Evolutionary conservation across 345 rosid species (phyloP), one percentile per base, ranked within the genome.

Genomic region (Cardamine chenopodiifolia): DNA sequence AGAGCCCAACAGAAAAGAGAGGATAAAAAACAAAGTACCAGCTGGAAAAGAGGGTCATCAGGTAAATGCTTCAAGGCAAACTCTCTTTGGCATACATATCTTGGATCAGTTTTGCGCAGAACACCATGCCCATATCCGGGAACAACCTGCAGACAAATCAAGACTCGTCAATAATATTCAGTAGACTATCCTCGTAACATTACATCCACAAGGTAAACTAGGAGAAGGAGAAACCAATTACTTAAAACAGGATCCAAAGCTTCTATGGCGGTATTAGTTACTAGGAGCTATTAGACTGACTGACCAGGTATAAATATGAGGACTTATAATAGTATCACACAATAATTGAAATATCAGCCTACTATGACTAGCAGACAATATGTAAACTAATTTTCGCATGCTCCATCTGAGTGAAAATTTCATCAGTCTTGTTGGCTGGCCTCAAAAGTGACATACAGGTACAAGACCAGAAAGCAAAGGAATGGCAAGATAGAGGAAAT

Each of bases 101-200:
- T 83, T 71, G 98, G 99, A 82, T 96, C 99, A 26, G 97, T 96
- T 74, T 92, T 88, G 54, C 96, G 97, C 79, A 96, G 66, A 64
- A 96, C 99, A 68, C 99, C 98, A 78, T 90, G 99, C 60, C 98
- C 98, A 83, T 79, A 96, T 71, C 99, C 99, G 12, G 99, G 99
- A 58, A 96, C 97, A 71, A 92, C 98, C 99, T 92, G 81, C 49
- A 82, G 23, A 73, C 19, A n/a, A 63, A 35, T 25, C 49, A 29
- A 34, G 45, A 1, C 2, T 52, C 17, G 58, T 22, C 79, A 76
- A 53, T 32, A 20, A 62, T 19, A 54, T 17, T 13, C n/a, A 23
- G 53, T 29, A 50, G 9, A 26, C 47, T 25, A 37, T 32, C 29
- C 22, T 11, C 6, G 56, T 20, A 11, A n/a, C 44, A 19, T 6